Base-by-base conservation (phyloP, 1,284 basidiomycete genomes). In the Heterobasidion annosum region DNA sequence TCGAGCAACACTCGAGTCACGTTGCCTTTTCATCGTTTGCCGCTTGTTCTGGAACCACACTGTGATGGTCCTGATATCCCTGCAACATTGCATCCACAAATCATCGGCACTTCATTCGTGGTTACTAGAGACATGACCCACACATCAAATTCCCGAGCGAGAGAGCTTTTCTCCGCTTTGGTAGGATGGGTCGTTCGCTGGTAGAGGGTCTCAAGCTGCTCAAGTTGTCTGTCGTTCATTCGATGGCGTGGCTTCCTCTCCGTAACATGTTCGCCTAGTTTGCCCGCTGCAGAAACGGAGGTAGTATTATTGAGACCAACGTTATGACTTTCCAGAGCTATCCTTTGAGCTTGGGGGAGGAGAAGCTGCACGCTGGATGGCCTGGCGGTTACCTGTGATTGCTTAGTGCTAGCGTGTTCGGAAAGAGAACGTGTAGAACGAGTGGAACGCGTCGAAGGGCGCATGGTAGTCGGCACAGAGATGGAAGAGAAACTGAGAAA, bases 21-120 rank as follows among this genome's bases (percentile, higher is more conserved):
- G 55, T 54, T 67, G 66, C 58, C 70, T 74, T 58, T 74, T 77
- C 49, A 70, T 55, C 46, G 68, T 71, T 56, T 77, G 72, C 8
- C 76, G 74, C 62, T 71, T 77, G 60, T 78, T 77, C 64, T 77
- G 75, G 59, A 76, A 77, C 75, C 75, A 77, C 43, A 78, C 72
- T 53, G 73, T 77, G 57, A 78, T 63, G 8, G 75, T 73, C 64
- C 76, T 78, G 61, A 75, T 62, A 51, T 76, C 72, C 66, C 74
- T 76, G 51, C 33, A 40, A 48, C 12, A 12, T 44, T 25, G 45
- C 42, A 32, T 25, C 25, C 25, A 25, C 25, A 25, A 4, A 25
- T 25, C 25, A 25, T 25, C 25, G 25, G 25, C 25, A 25, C 25
- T 25, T 25, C 34, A 8, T 13, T n/a, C 3, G n/a, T 12, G 40